Evolutionary conservation across 1,284 basidiomycete species (phyloP).

Genomic region (Paramarasmius palmivorus): DNA sequence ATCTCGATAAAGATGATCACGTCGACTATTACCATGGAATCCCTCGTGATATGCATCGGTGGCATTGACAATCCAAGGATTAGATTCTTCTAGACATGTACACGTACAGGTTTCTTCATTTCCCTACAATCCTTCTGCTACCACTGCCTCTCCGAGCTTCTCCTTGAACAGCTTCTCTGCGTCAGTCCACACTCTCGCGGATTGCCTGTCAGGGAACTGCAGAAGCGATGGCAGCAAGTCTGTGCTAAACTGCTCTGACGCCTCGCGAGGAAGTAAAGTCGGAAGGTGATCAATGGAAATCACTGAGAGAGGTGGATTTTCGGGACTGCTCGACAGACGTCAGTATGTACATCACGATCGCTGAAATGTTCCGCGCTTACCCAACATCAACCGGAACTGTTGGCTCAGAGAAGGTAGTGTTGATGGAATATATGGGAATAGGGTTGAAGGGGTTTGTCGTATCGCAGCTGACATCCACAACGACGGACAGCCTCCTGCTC

Average conservation of each 20-base stretch:
- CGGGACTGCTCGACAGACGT: constrained; percentile 38
- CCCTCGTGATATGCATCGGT: no score
- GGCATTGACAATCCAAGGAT: no score
- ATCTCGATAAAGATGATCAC: no score
- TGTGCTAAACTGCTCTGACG: constrained; percentile 93
- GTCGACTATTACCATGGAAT: no score
- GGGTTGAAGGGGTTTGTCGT: constrained; percentile 99
- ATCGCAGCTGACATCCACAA: constrained; percentile 99
- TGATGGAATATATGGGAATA: constrained; percentile 93
- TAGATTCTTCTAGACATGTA: no score
- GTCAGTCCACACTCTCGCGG: constrained; percentile 84
- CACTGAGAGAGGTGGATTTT: constrained; percentile 73
- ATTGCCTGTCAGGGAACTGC: constrained; percentile 69
- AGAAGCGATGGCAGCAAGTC: constrained; percentile 90
- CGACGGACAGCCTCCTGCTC: constrained; percentile 72
- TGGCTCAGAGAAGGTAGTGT: constrained; percentile 94
- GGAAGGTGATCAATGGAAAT: constrained; percentile 98
- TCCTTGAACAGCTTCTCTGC: constrained; percentile 85
- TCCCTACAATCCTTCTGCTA: constrained; percentile 34
- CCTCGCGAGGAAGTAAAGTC: constrained; percentile 93
- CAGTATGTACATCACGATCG: constrained; percentile 6
- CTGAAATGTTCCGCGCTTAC: constrained; percentile 46
- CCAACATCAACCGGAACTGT: constrained; percentile 86
- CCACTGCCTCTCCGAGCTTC: constrained; percentile 71
- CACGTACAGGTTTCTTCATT: no score